Conservation (phyloP, 148 eudicot genomes). For the Vaccinium corymbosum region DNA sequence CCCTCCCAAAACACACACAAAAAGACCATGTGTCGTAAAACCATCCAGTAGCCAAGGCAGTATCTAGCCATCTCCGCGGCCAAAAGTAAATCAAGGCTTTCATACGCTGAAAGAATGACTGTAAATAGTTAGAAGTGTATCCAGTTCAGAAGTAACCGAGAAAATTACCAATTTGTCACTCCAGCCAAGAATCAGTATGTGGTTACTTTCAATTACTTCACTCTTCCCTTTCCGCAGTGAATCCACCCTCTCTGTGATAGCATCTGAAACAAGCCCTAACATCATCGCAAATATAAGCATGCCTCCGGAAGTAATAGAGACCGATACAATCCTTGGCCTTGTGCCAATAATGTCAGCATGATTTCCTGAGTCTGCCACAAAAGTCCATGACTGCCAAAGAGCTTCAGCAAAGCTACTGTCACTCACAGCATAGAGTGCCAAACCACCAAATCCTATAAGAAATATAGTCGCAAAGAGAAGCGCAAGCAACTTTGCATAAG, state of each 20-base stretch:
- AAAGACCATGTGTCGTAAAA: background rate
- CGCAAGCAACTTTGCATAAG: constrained; percentile 91
- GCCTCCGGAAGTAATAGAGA: constrained; percentile 84
- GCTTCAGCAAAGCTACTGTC: constrained; percentile 77
- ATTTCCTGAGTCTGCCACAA: constrained; percentile 90
- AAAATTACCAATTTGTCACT: constrained; percentile 84
- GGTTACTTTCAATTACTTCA: constrained; percentile 90
- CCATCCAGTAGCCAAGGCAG: background rate
- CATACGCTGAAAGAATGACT: background rate
- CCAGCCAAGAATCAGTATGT: constrained; percentile 90
- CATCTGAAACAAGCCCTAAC: constrained; percentile 96
- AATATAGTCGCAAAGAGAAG: constrained; percentile 80
- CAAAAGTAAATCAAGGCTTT: background rate
- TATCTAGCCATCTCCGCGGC: constrained; percentile 4
- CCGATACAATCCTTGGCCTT: constrained; percentile 84
- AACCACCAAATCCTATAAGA: constrained; percentile 87
- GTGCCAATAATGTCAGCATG: constrained; percentile 90
- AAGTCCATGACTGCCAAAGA: constrained; percentile 94
- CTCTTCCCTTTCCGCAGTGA: constrained; percentile 94
- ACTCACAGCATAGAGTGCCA: constrained; percentile 80
- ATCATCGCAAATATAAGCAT: constrained; percentile 98
- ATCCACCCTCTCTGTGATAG: constrained; percentile 92
- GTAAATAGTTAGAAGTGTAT: background rate
- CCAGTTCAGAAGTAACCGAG: constrained; percentile 9
- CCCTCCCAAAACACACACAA: background rate